A percentile compares a stretch with the other conserved stretches of the same genome.
phyloP scores from a whole-genome alignment of 164 flowering plant species.

The Protea cynaroides region DNA sequence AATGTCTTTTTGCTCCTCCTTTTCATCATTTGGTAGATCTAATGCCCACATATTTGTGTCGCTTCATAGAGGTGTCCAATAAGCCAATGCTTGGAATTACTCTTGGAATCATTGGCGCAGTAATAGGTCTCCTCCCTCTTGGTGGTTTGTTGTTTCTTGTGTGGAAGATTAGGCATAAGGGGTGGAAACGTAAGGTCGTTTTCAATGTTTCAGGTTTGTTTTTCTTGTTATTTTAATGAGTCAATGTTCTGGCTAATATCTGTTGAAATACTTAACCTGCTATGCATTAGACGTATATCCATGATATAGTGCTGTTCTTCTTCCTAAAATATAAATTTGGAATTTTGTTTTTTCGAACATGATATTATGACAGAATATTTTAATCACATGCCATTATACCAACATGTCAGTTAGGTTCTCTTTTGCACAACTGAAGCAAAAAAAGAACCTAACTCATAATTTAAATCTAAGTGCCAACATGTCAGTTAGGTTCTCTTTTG shows the following conservation, averaged over 20 bases:
- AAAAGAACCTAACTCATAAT: not conserved
- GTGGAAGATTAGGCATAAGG: constrained; percentile 54
- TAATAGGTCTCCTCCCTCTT: constrained; percentile 35
- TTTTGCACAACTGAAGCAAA: not conserved
- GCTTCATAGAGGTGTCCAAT: constrained; percentile 42
- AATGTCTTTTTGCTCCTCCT: not conserved
- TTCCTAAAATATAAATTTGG: too few relatives aligned
- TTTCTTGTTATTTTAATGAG: not conserved
- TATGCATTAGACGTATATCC: too few relatives aligned
- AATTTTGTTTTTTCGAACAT: too few relatives aligned
- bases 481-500: not conserved
- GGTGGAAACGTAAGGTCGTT: constrained; percentile 62
- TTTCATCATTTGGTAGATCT: not conserved
- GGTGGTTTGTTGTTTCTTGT: constrained; percentile 37
- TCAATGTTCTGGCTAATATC: too few relatives aligned
- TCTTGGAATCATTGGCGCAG: constrained; percentile 58
- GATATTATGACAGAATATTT: too few relatives aligned
- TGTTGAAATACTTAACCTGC: too few relatives aligned
- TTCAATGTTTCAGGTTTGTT: constrained; percentile 87
- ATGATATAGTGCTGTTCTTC: too few relatives aligned
- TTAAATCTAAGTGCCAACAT: too few relatives aligned
- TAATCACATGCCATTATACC: too few relatives aligned
- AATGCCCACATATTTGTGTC: constrained; percentile 1
- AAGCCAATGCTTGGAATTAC: constrained; percentile 55
- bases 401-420: too few relatives aligned